phyloP scores from a whole-genome alignment of 208 protist species.

The Tetramitus jugosus region DNA sequence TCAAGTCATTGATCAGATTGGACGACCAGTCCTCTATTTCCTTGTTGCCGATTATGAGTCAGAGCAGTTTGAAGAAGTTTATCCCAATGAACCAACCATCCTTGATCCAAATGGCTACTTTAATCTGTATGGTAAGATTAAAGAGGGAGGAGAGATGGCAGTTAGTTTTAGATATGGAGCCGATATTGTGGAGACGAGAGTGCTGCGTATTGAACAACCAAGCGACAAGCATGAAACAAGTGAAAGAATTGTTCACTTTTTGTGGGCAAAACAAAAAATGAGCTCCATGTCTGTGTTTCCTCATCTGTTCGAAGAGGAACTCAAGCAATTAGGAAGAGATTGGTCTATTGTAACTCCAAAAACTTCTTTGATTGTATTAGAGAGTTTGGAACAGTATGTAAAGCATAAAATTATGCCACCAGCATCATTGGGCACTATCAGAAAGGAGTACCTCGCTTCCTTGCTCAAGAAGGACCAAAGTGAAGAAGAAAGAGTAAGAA shows the following conservation, averaged over 20 bases:
- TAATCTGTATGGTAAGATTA: neutral
- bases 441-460: neutral
- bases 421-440: neutral
- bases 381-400: constrained; percentile 17
- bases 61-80: neutral
- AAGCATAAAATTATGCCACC: constrained; percentile 7
- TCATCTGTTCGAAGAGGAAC: neutral
- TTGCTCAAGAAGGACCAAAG: neutral
- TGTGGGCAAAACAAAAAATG: constrained; percentile 15
- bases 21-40: neutral
- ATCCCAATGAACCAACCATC: neutral
- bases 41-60: constrained; percentile 4
- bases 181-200: neutral
- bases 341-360: neutral
- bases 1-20: neutral
- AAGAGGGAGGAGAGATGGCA: neutral
- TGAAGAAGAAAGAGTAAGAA: neutral
- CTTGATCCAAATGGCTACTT: neutral
- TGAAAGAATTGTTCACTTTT: neutral
- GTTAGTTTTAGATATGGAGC: neutral
- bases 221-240: neutral
- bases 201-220: neutral
- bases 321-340: neutral
- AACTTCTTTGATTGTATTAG: constrained; percentile 3
- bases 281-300: neutral